Evolutionary conservation across 2,329 filamentous ascomycete species (phyloP).

Genomic region (Apiospora arundinis): DNA sequence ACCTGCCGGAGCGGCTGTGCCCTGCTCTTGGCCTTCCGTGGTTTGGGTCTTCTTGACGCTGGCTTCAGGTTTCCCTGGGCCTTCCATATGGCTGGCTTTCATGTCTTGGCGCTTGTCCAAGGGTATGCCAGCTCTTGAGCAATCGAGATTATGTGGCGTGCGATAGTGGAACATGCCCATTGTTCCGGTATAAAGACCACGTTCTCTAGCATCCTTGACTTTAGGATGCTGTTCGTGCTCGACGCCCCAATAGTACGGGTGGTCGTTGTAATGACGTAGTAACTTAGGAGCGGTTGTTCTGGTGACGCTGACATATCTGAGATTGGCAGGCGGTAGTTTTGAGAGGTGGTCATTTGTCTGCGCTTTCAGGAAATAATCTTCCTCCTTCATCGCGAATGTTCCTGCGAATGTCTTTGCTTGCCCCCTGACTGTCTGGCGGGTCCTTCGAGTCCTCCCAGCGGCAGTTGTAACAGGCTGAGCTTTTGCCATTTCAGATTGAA

Average conservation of each 20-base stretch:
- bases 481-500: neutral
- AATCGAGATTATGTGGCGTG: neutral
- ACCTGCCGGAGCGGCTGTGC: neutral
- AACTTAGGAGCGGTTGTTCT: neutral
- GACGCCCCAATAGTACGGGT: neutral
- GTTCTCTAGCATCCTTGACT: neutral
- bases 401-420: neutral
- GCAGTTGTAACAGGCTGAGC: neutral
- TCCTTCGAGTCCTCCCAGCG: neutral
- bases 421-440: neutral
- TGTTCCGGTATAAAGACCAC: neutral
- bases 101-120: neutral
- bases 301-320: neutral
- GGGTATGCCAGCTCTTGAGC: neutral
- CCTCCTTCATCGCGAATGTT: conserved; percentile 16
- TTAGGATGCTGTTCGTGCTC: neutral
- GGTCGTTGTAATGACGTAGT: neutral
- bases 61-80: neutral
- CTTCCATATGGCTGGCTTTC: neutral
- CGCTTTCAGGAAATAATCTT: neutral
- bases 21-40: neutral
- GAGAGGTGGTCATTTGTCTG: conserved; percentile 9
- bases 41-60: neutral
- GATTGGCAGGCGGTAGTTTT: neutral
- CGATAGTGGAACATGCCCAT: neutral